Percentiles rank a stretch among this genome's conserved stretches.
phyloP scores from a whole-genome alignment of 106 monocot genomes.

The Amphibolis antarctica region DNA sequence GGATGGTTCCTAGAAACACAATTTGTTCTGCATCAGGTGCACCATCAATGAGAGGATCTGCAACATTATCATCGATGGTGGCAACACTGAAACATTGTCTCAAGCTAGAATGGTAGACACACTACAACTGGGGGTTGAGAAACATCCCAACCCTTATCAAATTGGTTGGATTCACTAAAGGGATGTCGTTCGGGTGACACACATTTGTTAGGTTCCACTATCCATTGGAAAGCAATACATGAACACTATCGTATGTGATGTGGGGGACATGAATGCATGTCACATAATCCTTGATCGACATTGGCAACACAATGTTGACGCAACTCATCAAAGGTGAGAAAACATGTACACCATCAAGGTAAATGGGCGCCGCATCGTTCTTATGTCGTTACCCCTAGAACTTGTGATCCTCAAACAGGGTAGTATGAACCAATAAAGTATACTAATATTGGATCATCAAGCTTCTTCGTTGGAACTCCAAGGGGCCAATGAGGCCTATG shows the following conservation, averaged over 20 bases:
- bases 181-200: not conserved
- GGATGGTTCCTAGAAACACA: too few relatives aligned
- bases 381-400: too few relatives aligned
- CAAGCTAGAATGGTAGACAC: not conserved
- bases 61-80: not conserved
- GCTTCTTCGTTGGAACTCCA: too few relatives aligned
- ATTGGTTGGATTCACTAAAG: not conserved
- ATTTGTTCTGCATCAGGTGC: not conserved
- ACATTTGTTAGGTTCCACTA: not conserved
- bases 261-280: not conserved
- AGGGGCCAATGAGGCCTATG: too few relatives aligned
- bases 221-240: not conserved
- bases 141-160: not conserved
- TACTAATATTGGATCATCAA: too few relatives aligned
- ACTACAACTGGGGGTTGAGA: not conserved
- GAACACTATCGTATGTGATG: not conserved
- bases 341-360: too few relatives aligned
- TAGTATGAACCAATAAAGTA: too few relatives aligned
- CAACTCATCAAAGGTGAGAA: too few relatives aligned
- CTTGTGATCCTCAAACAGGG: too few relatives aligned
- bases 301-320: too few relatives aligned
- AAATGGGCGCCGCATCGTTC: too few relatives aligned
- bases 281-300: too few relatives aligned
- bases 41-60: not conserved
- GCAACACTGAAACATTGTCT: not conserved